Percentiles rank a stretch among this genome's conserved stretches.
phyloP scores from a whole-genome alignment of 768 basidiomycete species.

The Tulasnella sp. region DNA sequence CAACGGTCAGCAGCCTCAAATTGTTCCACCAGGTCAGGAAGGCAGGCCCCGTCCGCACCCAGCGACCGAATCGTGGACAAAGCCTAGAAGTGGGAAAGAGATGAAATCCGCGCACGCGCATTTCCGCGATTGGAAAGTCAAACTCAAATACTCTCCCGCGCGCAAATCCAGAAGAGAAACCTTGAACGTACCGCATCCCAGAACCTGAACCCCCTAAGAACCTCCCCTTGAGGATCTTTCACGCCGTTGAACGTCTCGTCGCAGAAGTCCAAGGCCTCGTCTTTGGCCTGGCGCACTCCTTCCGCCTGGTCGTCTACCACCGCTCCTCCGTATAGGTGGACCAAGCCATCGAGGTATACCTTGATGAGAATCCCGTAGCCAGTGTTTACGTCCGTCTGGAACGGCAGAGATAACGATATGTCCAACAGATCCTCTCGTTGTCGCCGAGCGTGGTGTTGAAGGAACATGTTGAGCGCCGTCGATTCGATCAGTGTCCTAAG shows the following conservation, averaged over 20 bases:
- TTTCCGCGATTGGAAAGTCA: slow-evolving; percentile 3
- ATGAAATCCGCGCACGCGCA: not conserved
- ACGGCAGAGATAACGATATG: slow-evolving; percentile 82
- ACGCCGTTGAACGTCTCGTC: slow-evolving; percentile 88
- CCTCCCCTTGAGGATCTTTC: slow-evolving; percentile 74
- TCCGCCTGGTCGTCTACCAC: slow-evolving; percentile 65
- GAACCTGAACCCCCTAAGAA: slow-evolving; percentile 94
- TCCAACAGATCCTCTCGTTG: slow-evolving; percentile 86
- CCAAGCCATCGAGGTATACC: slow-evolving; percentile 88
- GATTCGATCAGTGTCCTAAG: slow-evolving; percentile 85
- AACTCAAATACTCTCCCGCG: not conserved
- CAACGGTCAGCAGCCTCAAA: slow-evolving; percentile 94
- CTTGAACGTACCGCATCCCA: slow-evolving; percentile 81
- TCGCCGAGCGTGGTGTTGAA: slow-evolving; percentile 77
- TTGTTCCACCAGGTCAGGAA: slow-evolving; percentile 82
- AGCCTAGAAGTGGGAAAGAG: not conserved
- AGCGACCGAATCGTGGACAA: slow-evolving; percentile 81
- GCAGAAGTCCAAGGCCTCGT: slow-evolving; percentile 79
- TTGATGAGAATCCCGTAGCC: slow-evolving; percentile 96
- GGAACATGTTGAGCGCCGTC: slow-evolving; percentile 82
- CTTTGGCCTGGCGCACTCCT: slow-evolving; percentile 71
- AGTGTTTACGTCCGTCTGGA: slow-evolving; percentile 94
- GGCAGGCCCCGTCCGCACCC: slow-evolving; percentile 67
- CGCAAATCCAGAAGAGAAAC: not conserved
- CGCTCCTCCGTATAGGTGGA: slow-evolving; percentile 71